These are phyloP conservation scores for Phyllosticta citrichinensis DNA, from an alignment of 2,329 filamentous ascomycete genomes.

Conservation along the genomic window DNA sequence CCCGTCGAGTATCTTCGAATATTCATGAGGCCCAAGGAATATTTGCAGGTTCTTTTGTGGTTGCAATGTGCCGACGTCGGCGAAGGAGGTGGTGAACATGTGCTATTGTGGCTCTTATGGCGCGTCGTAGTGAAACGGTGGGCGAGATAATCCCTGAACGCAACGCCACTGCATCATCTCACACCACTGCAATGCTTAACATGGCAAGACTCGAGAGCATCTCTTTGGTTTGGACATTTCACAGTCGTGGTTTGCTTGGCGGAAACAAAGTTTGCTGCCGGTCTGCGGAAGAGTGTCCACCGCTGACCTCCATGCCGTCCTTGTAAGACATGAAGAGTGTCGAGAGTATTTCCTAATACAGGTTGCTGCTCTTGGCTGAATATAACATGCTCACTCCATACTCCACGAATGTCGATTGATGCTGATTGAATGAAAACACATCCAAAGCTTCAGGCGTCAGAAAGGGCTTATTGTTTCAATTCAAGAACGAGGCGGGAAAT, in stretches of 20 bases:
- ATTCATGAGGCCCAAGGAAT: slow-evolving; percentile 1
- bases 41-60: background rate
- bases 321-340: background rate
- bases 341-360: background rate
- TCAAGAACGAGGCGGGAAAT: no score
- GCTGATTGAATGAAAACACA: no score
- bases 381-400: background rate
- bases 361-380: background rate
- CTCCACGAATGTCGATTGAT: no score
- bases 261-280: no score
- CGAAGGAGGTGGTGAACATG: slow-evolving; percentile 1
- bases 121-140: background rate
- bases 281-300: no score
- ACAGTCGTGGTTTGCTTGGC: no score
- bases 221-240: no score
- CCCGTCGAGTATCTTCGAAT: slow-evolving; percentile 18
- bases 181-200: background rate
- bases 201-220: no score
- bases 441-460: no score
- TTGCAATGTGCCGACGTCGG: slow-evolving; percentile 6
- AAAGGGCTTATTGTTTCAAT: no score
- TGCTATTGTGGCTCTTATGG: background rate
- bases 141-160: background rate
- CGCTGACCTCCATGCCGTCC: no score
- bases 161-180: background rate